phyloP scores from a whole-genome alignment of 139 green algal genomes.

The Klebsormidium nitens region DNA sequence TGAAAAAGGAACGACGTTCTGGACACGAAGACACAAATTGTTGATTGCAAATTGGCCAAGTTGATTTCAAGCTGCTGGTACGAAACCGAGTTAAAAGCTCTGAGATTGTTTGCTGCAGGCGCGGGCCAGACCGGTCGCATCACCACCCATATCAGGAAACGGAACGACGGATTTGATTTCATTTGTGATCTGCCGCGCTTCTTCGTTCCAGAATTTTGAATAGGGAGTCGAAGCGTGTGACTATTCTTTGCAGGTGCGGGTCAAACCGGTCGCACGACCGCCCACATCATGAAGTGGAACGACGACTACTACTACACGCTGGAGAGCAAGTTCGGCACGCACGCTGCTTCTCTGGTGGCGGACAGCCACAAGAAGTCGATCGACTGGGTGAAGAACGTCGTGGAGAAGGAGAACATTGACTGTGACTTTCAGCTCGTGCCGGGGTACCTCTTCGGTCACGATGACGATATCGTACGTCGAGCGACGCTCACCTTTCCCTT shows the following conservation, averaged over 20 bases:
- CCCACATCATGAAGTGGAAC: constrained; percentile 56
- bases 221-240: too few species aligned
- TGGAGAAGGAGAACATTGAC: constrained; percentile 49
- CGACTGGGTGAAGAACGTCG: constrained; percentile 52
- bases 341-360: constrained; percentile 47
- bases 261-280: constrained; percentile 58
- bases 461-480: constrained; percentile 17
- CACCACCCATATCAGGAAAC: too few species aligned
- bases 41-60: too few species aligned
- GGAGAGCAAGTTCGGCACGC: constrained; percentile 44
- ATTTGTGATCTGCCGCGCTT: too few species aligned
- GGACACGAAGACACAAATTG: too few species aligned
- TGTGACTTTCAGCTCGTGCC: constrained; percentile 48
- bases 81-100: too few species aligned
- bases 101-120: too few species aligned
- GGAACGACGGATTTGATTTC: too few species aligned
- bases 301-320: constrained; percentile 55
- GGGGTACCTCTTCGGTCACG: constrained; percentile 55
- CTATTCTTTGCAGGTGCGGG: constrained; percentile 37
- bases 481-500: constrained; percentile 11
- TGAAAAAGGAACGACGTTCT: too few species aligned
- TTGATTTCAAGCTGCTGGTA: too few species aligned
- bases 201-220: too few species aligned
- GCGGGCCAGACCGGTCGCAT: too few species aligned
- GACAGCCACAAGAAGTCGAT: constrained; percentile 44